phyloP scores from a whole-genome alignment of 805 yeast genomes.

The Candida ascalaphidarum region DNA sequence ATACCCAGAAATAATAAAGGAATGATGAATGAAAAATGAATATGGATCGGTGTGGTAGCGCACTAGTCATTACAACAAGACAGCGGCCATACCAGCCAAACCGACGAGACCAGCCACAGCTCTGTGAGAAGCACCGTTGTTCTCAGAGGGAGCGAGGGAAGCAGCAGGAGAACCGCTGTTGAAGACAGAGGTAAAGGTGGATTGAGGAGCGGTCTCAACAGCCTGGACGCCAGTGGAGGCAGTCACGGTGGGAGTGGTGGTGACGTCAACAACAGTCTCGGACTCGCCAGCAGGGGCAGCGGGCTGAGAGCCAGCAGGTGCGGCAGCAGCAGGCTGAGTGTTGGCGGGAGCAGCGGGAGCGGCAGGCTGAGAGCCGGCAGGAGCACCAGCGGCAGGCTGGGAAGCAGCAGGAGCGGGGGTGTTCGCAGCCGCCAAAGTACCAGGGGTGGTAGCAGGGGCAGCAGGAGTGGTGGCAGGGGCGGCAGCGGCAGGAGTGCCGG shows the following conservation, averaged over 20 bases:
- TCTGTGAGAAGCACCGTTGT: slow-evolving; percentile 20
- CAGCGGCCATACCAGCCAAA: slow-evolving; percentile 33
- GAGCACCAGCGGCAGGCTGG: slow-evolving; percentile 4
- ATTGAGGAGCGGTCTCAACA: slow-evolving; percentile 26
- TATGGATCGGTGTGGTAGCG: too few relatives aligned
- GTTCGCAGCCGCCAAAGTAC: slow-evolving; percentile 5
- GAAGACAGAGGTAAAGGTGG: slow-evolving; percentile 28
- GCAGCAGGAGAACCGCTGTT: slow-evolving; percentile 11
- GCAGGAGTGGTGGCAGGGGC: slow-evolving; percentile 3
- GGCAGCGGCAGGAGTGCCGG: slow-evolving; percentile 2
- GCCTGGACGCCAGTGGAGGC: slow-evolving; percentile 40
- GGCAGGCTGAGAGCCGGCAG: slow-evolving; percentile 5
- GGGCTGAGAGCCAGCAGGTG: slow-evolving; percentile 7
- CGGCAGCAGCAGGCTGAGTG: slow-evolving; percentile 4
- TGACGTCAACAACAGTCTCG: slow-evolving; percentile 37
- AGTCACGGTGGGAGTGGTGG: slow-evolving; percentile 42
- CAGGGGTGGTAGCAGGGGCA: slow-evolving; percentile 1
- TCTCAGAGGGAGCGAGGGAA: slow-evolving; percentile 17
- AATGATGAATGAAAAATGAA: too few relatives aligned
- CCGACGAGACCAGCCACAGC: slow-evolving; percentile 29
- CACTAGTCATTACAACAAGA: slow-evolving; percentile 25
- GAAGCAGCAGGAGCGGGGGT: slow-evolving; percentile 5
- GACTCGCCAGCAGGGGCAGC: slow-evolving; percentile 14
- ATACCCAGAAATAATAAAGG: too few relatives aligned
- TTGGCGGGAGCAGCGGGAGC: slow-evolving; percentile 4